Evolutionary conservation across 1,284 basidiomycete genomes (phyloP), one percentile per base, ranked within the genome.

Genomic region (Blastosporella zonata): DNA sequence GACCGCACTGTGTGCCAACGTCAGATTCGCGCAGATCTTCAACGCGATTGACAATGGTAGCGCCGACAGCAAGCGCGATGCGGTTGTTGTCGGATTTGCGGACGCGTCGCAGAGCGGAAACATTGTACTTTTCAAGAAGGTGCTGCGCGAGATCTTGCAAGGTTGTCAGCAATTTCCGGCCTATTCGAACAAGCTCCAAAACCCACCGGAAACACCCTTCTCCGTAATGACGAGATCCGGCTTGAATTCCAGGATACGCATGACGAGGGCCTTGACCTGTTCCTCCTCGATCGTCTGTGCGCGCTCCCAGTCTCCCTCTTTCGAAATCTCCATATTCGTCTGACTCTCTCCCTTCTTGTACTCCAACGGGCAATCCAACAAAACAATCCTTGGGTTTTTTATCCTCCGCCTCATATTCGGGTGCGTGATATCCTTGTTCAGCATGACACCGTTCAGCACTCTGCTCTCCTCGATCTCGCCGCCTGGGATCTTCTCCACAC

Each of bases 321-420:
- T 93, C 28, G 87, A 87, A 60, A 99, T 94, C 73, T 99, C 96
- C 74, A 99, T 99, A 69, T 98, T 97, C 55, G 97, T 99, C 71
- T 99, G 96, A 55, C 81, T 87, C 74, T 99, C 97, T 37, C 96
- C 96, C 78, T 98, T 99, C 75, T 98, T 99, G 77, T 99, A 98
- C 73, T 99, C 97, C 49, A 98, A 73, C 13, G 96, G 93, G 70
- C 95, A 99, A 70, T 99, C 96, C 48, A 99, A 77, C 40, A 99
- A 72, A 25, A 98, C 74, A 54, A 98, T 90, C 18, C 95, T 74
- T 4, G 96, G 97, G 61, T 93, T 92, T 57, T 80, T 81, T 67
- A 98, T 99, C 58, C 93, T 75, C 53, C 96, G 72, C 52, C 95
- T 78, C 96, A 98, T 99, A 64, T 93, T 90, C 21, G 96, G 95